phyloP scores from a whole-genome alignment of 305 asterid genomes.

The Andrographis paniculata region DNA sequence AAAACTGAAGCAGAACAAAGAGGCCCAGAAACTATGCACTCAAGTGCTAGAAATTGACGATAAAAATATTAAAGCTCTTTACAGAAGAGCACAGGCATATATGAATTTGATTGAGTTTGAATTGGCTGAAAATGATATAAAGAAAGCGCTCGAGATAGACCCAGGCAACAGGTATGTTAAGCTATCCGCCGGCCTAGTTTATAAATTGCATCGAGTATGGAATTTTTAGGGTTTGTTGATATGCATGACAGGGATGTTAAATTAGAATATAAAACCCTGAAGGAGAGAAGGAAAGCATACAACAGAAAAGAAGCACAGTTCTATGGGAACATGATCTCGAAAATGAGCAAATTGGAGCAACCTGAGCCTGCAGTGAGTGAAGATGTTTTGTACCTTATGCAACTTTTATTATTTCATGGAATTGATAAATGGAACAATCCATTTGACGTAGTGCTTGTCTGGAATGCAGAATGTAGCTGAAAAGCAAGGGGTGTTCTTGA shows the following conservation, averaged over 20 bases:
- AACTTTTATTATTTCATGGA: neutral
- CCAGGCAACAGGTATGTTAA: slow-evolving; percentile 43
- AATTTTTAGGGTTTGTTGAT: neutral
- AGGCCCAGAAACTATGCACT: slow-evolving; percentile 41
- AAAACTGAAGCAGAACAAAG: slow-evolving; percentile 46
- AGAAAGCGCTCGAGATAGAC: slow-evolving; percentile 52
- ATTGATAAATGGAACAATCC: neutral
- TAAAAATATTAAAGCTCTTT: slow-evolving; percentile 49
- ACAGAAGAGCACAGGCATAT: slow-evolving; percentile 60
- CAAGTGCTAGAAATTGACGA: slow-evolving; percentile 49
- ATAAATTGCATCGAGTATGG: neutral
- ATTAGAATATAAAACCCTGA: slow-evolving; percentile 51
- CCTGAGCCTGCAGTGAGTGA: slow-evolving; percentile 29
- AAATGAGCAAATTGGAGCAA: slow-evolving; percentile 40
- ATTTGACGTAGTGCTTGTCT: too few species aligned
- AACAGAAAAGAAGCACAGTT: slow-evolving; percentile 66
- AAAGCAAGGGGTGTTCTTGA: too few species aligned
- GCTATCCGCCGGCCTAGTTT: neutral
- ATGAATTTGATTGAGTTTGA: slow-evolving; percentile 43
- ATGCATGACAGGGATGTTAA: slow-evolving; percentile 57
- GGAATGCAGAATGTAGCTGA: too few species aligned
- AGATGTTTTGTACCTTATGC: neutral
- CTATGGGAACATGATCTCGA: slow-evolving; percentile 70
- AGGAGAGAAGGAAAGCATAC: slow-evolving; percentile 56
- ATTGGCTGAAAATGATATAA: slow-evolving; percentile 48